A percentile compares a stretch with the other conserved stretches of the same genome.
Evolutionary conservation across 805 yeast species (phyloP).

Genomic region (Suhomyces pyralidae): DNA sequence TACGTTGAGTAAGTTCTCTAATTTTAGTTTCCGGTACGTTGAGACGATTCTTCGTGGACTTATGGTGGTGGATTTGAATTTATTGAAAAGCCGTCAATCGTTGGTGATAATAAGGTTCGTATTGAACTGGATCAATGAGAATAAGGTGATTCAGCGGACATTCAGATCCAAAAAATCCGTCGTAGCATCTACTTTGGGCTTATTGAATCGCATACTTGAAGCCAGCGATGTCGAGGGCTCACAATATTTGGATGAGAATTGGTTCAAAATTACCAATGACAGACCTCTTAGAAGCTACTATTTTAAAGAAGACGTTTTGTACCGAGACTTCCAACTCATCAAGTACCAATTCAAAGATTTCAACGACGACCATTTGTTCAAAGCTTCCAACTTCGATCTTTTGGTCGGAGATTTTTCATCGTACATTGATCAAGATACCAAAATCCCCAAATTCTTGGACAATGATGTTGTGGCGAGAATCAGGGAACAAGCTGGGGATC

Average conservation of each 20-base stretch:
- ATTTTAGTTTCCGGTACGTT: slow-evolving; percentile 19
- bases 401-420: slow-evolving; percentile 20
- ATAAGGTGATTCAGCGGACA: slow-evolving; percentile 26
- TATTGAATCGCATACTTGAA: slow-evolving; percentile 5
- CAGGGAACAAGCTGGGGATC: slow-evolving; percentile 4
- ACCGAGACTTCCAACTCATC: slow-evolving; percentile 59
- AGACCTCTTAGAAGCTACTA: slow-evolving; percentile 51
- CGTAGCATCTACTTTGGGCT: slow-evolving; percentile 15
- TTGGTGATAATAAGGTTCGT: slow-evolving; percentile 39
- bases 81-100: slow-evolving; percentile 6
- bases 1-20: slow-evolving; percentile 8
- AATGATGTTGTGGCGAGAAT: slow-evolving; percentile 16
- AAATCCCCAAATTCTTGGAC: slow-evolving; percentile 20
- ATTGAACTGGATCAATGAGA: slow-evolving; percentile 56
- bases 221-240: slow-evolving; percentile 20
- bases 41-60: slow-evolving; percentile 16
- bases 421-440: slow-evolving; percentile 7
- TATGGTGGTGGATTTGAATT: not conserved
- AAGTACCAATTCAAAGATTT: slow-evolving; percentile 57
- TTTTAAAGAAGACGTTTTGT: slow-evolving; percentile 62
- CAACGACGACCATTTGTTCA: slow-evolving; percentile 49
- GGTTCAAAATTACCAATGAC: slow-evolving; percentile 14
- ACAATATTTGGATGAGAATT: slow-evolving; percentile 9
- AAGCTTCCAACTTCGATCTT: slow-evolving; percentile 16
- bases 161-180: slow-evolving; percentile 11